A percentile compares a stretch with the other conserved stretches of the same genome.
phyloP scores from a whole-genome alignment of 148 eudicot species.

The Persicaria maculosa region DNA sequence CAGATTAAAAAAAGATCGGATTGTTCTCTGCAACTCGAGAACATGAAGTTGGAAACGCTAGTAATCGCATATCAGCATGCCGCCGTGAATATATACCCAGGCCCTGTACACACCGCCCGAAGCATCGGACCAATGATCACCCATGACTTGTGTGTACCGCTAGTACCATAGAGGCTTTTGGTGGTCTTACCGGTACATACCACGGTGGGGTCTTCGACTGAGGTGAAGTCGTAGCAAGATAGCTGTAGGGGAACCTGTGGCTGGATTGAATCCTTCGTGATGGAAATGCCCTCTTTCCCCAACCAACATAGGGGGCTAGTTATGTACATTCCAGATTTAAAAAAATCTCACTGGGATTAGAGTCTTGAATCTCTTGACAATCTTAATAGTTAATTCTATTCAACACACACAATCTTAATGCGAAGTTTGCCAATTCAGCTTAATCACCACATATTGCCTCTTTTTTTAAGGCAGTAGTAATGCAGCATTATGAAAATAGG shows the following conservation, averaged over 20 bases:
- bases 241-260: too few relatives aligned
- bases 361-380: too few relatives aligned
- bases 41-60: constrained; percentile 19
- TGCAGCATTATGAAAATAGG: background rate
- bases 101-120: constrained; percentile 13
- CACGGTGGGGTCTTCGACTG: background rate
- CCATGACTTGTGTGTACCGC: background rate
- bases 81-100: constrained; percentile 14
- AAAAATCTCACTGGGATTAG: too few relatives aligned
- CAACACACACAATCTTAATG: too few relatives aligned
- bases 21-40: constrained; percentile 23
- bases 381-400: too few relatives aligned
- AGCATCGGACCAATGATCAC: background rate
- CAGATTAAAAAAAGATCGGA: background rate
- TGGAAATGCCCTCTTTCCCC: background rate
- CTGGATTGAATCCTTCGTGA: too few relatives aligned
- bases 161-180: background rate
- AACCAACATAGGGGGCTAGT: background rate
- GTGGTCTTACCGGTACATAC: background rate
- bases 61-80: constrained; percentile 22
- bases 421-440: too few relatives aligned
- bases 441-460: too few relatives aligned
- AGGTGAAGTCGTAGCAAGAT: too few relatives aligned
- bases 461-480: too few relatives aligned
- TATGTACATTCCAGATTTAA: too few relatives aligned